Conservation (phyloP, 441 rosid species). For the Erodium chrysanthum region DNA sequence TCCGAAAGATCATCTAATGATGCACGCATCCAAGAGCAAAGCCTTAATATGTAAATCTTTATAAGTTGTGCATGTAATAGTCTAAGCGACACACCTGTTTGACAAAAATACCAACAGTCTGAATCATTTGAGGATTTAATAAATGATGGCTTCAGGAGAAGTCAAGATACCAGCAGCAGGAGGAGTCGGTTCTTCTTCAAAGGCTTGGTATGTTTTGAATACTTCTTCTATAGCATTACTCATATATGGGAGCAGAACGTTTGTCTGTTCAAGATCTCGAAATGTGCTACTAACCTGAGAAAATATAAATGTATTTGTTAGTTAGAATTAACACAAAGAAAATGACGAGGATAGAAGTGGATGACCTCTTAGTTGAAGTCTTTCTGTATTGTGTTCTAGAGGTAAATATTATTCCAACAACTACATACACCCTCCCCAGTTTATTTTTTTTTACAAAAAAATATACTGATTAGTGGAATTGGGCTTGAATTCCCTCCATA, state of each 20-base stretch:
- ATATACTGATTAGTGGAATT: too few species aligned
- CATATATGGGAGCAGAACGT: slow-evolving; percentile 66
- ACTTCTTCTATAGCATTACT: slow-evolving; percentile 70
- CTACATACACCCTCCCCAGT: too few species aligned
- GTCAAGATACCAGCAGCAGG: slow-evolving; percentile 51
- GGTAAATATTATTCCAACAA: not conserved
- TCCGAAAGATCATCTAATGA: slow-evolving; percentile 64
- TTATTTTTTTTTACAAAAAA: too few species aligned
- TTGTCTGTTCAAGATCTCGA: slow-evolving; percentile 72
- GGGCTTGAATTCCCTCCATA: too few species aligned
- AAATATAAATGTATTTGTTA: slow-evolving; percentile 12
- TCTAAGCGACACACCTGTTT: slow-evolving; percentile 59
- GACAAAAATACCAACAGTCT: slow-evolving; percentile 22
- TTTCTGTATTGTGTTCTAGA: too few species aligned
- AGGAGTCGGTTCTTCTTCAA: slow-evolving; percentile 91
- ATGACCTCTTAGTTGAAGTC: too few species aligned
- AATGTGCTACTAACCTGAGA: slow-evolving; percentile 72
- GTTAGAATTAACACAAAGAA: not conserved
- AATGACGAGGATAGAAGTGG: not conserved
- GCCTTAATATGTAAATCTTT: slow-evolving; percentile 71
- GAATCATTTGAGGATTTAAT: slow-evolving; percentile 18
- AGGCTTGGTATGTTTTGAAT: slow-evolving; percentile 79
- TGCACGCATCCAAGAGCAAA: slow-evolving; percentile 92
- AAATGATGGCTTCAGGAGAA: slow-evolving; percentile 21
- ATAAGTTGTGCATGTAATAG: slow-evolving; percentile 70